Evolutionary conservation across 148 eudicot genomes (phyloP), one percentile per base, ranked within the genome.

Genomic region (Salicornia ramosissima): DNA sequence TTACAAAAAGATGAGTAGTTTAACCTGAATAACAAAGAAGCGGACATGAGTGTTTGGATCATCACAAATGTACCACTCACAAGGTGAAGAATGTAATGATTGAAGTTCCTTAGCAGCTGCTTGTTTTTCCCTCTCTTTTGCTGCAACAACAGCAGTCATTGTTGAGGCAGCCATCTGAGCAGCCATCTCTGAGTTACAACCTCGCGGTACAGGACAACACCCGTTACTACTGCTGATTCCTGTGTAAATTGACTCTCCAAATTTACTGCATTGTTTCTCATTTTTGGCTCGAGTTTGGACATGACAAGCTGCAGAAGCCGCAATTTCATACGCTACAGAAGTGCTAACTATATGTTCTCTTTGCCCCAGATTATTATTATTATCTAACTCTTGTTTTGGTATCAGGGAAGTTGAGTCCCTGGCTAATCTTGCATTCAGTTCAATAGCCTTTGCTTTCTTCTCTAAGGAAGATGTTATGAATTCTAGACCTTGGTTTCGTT

Each of bases 61-160:
- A 72, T 91, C 96, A 56, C 97, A 89, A 25, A 87, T 78, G 64
- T 89, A 91, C 97, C 97, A 91, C 53, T 91, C 96, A 70, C 92
- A 87, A 34, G 96, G 96, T 5, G 97, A 87, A 25, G 92, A 85
- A 60, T 89, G 92, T 47, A 84, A 85, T 19, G 92, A 84, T 63
- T 87, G 90, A 47, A 91, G 89, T 56, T 86, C 90, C 70, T 65
- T 76, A 5, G 92, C 90, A 18, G 83, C 94, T 68, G 79, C 77
- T 65, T 87, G 83, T 43, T 84, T 91, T 69, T 91, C 86, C 61
- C 76, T 80, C 80, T 91, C 95, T 24, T 79, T 82, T 28, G 88
- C 97, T 30, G 95, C 95, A 16, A 91, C 92, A 58, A 91, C 87
- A 24, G 88, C 80, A 2, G 95, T 91, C 90, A 91, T 89, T 4